Percentiles rank a stretch among this genome's conserved stretches.
These are phyloP conservation scores for Rhizophagus prolifer DNA, from an alignment of 192 early-diverging fungal genomes.

Conservation along the genomic window DNA sequence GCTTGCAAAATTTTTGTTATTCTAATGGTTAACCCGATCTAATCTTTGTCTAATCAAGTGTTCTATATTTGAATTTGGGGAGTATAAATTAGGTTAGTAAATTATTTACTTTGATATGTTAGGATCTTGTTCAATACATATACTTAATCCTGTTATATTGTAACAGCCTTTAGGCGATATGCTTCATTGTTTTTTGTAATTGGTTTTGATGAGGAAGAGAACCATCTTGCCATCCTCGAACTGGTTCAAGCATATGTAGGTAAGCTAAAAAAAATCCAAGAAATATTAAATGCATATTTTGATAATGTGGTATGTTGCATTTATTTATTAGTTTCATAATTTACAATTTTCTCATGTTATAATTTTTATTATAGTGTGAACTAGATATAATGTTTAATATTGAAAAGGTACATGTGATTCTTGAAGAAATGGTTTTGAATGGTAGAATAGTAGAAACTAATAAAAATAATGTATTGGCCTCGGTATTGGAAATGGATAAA, in stretches of 20 bases:
- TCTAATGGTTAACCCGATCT: neutral
- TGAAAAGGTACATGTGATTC: slow-evolving; percentile 43
- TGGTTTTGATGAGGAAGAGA: slow-evolving; percentile 38
- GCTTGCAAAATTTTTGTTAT: neutral
- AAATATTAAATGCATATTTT: slow-evolving; percentile 40
- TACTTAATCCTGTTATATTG: neutral
- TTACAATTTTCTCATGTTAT: neutral
- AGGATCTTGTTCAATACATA: neutral
- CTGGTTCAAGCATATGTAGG: slow-evolving; percentile 38
- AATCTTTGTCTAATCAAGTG: slow-evolving; percentile 15
- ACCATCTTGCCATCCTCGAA: slow-evolving; percentile 40
- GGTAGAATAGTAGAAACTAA: slow-evolving; percentile 39
- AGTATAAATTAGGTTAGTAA: slow-evolving; percentile 34
- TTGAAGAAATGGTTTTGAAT: slow-evolving; percentile 38
- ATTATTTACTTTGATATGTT: neutral
- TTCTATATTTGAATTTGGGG: slow-evolving; percentile 31
- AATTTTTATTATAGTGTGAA: slow-evolving; percentile 35
- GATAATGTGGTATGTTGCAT: slow-evolving; percentile 38
- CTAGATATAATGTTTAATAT: slow-evolving; percentile 43
- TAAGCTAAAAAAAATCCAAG: slow-evolving; percentile 20
- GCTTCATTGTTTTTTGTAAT: slow-evolving; percentile 38
- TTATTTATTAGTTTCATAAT: neutral
- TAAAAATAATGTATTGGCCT: slow-evolving; percentile 20
- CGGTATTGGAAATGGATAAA: slow-evolving; percentile 16
- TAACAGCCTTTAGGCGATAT: slow-evolving; percentile 38